Base-by-base conservation (phyloP, 306 rosid species). In the Benincasa hispida region DNA sequence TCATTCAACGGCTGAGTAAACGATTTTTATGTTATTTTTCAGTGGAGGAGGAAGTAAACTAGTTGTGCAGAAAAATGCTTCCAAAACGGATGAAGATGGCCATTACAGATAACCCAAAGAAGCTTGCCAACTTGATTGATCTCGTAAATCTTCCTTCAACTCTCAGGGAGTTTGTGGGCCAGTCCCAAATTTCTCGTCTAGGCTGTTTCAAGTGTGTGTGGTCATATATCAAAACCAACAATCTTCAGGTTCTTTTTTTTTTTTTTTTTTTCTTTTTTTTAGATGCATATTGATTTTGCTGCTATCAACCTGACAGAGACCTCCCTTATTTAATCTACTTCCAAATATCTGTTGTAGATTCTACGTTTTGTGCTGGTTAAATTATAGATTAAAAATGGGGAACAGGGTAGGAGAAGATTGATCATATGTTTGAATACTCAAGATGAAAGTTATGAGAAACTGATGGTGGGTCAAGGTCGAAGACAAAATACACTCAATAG, bases 151-250 rank as follows among this genome's bases (percentile, higher is more conserved):
- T 93, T 85, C 90, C 97, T 45, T 86, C 90, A 10, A 84, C 85
- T 0, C 81, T 93, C 76, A 83, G 94, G 74, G 97, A 91, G 47
- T 91, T 93, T 56, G 84, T 90, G 50, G 98, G 93, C 27, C 96
- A 87, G 79, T 91, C 97, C 70, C 98, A 85, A 84, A 88, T 86
- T 87, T 93, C 98, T 55, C 94, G 89, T 17, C 83, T 93, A 15
- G 90, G 88, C 11, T 93, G 98, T 74, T 93, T 91, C 82, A 70
- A 57, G 81, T 81, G 74, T 34, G 90, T 93, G 66, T 93, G 98
- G 98, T 88, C 96, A 22, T 88, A 93, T 82, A 85, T 93, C 89
- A 93, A 91, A 88, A 84, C 90, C 82, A 86, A 91, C 34, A 87
- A 90, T 79, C 96, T 91, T 13, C 97, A 93, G 96, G 98, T 93